Base-by-base conservation (phyloP, 176 grass and related monocot species). In the Hyparrhenia diplandra region DNA sequence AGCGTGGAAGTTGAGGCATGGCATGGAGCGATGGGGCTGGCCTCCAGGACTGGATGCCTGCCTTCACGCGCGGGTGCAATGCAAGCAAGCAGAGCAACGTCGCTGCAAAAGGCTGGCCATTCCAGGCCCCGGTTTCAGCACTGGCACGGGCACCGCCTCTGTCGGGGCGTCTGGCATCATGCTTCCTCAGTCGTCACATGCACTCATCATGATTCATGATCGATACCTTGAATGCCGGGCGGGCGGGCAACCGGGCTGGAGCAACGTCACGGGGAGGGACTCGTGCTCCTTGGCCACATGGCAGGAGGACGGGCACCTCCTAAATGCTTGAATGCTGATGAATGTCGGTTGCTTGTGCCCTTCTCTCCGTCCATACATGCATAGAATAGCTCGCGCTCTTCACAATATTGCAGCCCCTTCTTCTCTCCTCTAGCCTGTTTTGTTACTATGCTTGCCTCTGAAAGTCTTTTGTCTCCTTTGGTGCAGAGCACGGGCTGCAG, bases 201-300 rank as follows among this genome's bases (percentile, higher is more conserved):
- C 45, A 6, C 45, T 18, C 45, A 16, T 40, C 37, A 40, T 37
- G 36, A 37, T 35, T 63, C 17, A 71, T 85, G 54, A 66, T 10
- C 36, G 24, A 39, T 69, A 13, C 59, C 76, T 57, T 80, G 54
- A 32, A 49, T 59, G 36, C 49, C 24, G 69, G 34, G 34, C 34
- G n/a, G 39, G 39, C 43, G 49, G 47, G 49, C 49, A 21, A 18
- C 1, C 7, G 73, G 1, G 66, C 46, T 25, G 39, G 43, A n/a
- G 74, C 59, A 24, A 71, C 68, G 68, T 71, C 68, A 71, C 8
- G 68, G 40, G 59, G 59, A 9, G n/a, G n/a, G n/a, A n/a, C 39
- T 70, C 67, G 45, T 40, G 40, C 75, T 49, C 5, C 70, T 2
- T 41, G 12, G 61, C 70, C 67, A 85, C 77, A 46, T 52, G 77